Evolutionary conservation across 805 yeast genomes (phyloP).

Genomic region (Scheffersomyces coipomensis): DNA sequence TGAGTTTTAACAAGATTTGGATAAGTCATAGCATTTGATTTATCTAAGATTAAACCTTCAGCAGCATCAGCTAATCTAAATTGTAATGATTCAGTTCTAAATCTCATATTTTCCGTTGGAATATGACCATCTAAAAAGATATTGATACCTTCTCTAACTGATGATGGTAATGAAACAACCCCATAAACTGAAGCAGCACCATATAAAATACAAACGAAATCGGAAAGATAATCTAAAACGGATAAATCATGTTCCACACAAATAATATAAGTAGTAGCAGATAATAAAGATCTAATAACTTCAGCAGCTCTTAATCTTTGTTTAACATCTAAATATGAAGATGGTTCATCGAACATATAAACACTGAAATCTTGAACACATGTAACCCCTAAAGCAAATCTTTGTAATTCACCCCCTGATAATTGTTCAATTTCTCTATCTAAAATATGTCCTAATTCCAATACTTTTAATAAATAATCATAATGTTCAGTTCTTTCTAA

Average conservation of each 20-base stretch:
- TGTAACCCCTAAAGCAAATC: conserved; percentile 97
- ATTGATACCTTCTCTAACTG: conserved; percentile 98
- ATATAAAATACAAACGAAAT: conserved; percentile 92
- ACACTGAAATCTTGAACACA: conserved; percentile 94
- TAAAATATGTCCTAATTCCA: conserved; percentile 75
- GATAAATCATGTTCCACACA: conserved; percentile 99
- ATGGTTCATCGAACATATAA: conserved; percentile 99
- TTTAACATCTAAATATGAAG: conserved; percentile 96
- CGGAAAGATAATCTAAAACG: conserved; percentile 94
- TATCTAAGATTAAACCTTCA: conserved; percentile 73
- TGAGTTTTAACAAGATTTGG: conserved; percentile 87
- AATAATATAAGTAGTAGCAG: conserved; percentile 78
- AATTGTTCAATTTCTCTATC: conserved; percentile 86
- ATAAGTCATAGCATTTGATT: conserved; percentile 72
- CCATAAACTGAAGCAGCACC: conserved; percentile 99
- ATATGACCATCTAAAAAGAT: conserved; percentile 98
- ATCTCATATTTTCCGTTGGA: conserved; percentile 94
- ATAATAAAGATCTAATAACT: conserved; percentile 82
- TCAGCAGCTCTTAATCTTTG: conserved; percentile 98
- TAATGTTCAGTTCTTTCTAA: conserved; percentile 69
- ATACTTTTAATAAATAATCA: conserved; percentile 60
- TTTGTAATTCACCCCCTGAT: conserved; percentile 98
- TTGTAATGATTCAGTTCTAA: conserved; percentile 93
- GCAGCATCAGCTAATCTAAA: conserved; percentile 90
- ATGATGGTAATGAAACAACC: conserved; percentile 93